Evolutionary conservation across 139 green algal species (phyloP).

Genomic region (Gonium pectorale): DNA sequence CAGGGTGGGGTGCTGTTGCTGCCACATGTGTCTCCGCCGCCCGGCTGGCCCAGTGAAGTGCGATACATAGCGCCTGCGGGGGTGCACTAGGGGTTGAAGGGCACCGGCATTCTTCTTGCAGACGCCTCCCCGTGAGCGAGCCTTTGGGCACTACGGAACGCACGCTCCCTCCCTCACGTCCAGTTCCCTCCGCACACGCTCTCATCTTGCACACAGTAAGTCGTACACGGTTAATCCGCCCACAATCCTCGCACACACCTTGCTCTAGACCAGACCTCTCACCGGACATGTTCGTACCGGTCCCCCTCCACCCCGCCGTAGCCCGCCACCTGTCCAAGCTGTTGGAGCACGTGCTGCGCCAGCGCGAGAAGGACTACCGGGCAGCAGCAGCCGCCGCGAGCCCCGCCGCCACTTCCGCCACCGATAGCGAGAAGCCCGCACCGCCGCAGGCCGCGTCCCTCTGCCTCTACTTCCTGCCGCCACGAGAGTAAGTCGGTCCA

Average conservation of each 20-base stretch:
- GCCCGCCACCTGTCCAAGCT: slow-evolving; percentile 11
- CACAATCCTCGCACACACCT: neutral
- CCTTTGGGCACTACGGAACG: neutral
- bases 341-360: slow-evolving; percentile 11
- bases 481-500: neutral
- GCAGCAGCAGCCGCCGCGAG: neutral
- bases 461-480: slow-evolving; percentile 42
- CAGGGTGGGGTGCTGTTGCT: neutral
- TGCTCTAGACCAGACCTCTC: neutral
- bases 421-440: no score
- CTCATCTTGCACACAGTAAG: neutral
- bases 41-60: no score
- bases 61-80: no score
- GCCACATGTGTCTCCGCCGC: neutral
- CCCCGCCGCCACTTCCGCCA: neutral
- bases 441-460: neutral
- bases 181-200: neutral
- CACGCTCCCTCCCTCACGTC: neutral
- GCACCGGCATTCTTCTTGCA: no score
- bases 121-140: neutral
- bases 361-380: slow-evolving; percentile 12
- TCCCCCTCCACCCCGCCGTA: neutral
- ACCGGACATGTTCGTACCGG: neutral
- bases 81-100: no score
- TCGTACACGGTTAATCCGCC: neutral